A percentile compares a stretch with the other conserved stretches of the same genome.
Conservation (phyloP, 306 rosid genomes). For the Lupinus albus region DNA sequence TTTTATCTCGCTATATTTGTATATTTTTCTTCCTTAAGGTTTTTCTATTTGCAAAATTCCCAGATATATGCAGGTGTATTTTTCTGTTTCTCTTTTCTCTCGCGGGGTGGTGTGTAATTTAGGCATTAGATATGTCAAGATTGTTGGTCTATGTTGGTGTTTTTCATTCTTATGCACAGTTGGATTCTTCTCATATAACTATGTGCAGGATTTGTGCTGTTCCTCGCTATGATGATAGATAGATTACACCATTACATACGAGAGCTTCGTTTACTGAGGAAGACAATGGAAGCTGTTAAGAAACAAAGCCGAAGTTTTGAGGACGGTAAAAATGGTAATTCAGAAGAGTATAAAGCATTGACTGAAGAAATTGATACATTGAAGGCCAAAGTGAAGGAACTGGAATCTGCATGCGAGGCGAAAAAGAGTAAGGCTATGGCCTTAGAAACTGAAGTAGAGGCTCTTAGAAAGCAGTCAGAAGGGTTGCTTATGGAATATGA, state of each 20-base stretch:
- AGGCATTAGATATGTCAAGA: background rate
- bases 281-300: constrained; percentile 88
- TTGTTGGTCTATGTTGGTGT: background rate
- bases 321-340: constrained; percentile 57
- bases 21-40: background rate
- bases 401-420: constrained; percentile 67
- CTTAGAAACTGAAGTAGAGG: constrained; percentile 69
- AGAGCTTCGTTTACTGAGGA: constrained; percentile 83
- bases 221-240: constrained; percentile 85
- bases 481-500: constrained; percentile 86
- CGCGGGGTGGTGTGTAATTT: background rate
- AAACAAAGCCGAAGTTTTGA: constrained; percentile 76
- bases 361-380: constrained; percentile 58
- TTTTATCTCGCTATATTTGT: background rate
- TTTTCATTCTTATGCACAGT: constrained; percentile 6
- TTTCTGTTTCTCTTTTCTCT: background rate
- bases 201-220: constrained; percentile 76
- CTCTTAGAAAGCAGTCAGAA: constrained; percentile 85
- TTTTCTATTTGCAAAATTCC: constrained; percentile 25
- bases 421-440: constrained; percentile 56
- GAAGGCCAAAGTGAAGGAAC: constrained; percentile 54
- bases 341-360: constrained; percentile 61
- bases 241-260: constrained; percentile 89
- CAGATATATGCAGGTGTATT: background rate
- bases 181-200: constrained; percentile 21